Base-by-base conservation (phyloP, 805 yeast genomes). In the Saturnispora halmiae region DNA sequence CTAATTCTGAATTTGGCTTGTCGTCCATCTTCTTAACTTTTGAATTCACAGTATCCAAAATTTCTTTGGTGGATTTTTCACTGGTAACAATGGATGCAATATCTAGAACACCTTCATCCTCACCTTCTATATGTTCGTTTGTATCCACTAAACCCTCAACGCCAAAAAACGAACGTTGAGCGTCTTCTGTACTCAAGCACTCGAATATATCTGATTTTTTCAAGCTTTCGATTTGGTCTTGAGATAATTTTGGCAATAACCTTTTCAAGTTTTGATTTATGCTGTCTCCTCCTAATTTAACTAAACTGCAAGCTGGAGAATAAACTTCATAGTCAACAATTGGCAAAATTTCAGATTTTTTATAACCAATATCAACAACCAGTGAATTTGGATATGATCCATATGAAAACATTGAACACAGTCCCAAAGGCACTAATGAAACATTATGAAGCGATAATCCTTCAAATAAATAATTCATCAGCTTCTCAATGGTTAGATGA, bases 41-140 rank as follows among this genome's bases (percentile, higher is more conserved):
- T 13, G 46, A 50, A 30, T 51, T 56, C 27, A 51, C 53, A 31
- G 59, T 59, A 16, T 50, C 60, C 36, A 61, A 45, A 6, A 61
- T 51, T 36, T 52, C 87, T 38, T 82, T 68, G 2, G 87, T 75
- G 18, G 63, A 52, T 46, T 79, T 74, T 11, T 79, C 86, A 46
- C 84, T 79, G 2, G 92, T 75, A 10, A 88, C 92, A 50, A 88
- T 77, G 31, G 87, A 85, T 2, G 96, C 95, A 36, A 90, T 87
- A 58, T 90, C 95, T 29, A 86, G 69, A 3, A 78, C 75, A 40
- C 86, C 94, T 24, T 82, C 90, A 4, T 66, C 69, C 21, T 54
- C 51, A n/a, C 46, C 45, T 4, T 36, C 33, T 11, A 18, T 13
- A 20, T 16, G 24, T 20, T 44, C 39, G 6, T 27, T 34, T n/a